phyloP scores from a whole-genome alignment of 371 early-diverging fungal genomes.

The Nematocida major region DNA sequence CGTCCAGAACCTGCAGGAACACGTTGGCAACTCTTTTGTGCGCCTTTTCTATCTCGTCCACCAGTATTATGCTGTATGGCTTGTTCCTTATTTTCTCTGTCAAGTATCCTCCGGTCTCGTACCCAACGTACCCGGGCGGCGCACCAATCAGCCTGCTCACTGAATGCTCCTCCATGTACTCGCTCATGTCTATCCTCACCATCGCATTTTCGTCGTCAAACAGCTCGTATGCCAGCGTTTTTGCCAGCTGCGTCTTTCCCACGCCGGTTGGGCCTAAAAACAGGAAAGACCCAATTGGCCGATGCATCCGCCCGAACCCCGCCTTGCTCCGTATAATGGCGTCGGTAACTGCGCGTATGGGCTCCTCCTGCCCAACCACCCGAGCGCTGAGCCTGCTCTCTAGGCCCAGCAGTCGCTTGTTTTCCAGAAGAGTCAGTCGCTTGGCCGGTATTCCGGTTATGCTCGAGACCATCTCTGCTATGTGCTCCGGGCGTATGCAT shows the following conservation, averaged over 20 bases:
- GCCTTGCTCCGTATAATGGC: conserved; percentile 74
- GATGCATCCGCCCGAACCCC: conserved; percentile 71
- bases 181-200: conserved; percentile 81
- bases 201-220: conserved; percentile 76
- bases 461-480: conserved; percentile 74
- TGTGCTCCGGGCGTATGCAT: conserved; percentile 74
- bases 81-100: conserved; percentile 79
- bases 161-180: conserved; percentile 76
- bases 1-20: conserved; percentile 76
- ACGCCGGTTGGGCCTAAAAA: conserved; percentile 85
- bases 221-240: conserved; percentile 75
- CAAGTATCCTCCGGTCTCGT: conserved; percentile 75
- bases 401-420: conserved; percentile 74
- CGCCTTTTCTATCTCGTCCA: conserved; percentile 86
- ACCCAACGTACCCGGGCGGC: conserved; percentile 78
- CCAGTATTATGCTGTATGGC: conserved; percentile 75
- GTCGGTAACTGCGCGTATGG: conserved; percentile 72
- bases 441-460: conserved; percentile 80
- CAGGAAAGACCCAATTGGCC: conserved; percentile 79
- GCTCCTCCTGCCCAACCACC: conserved; percentile 78
- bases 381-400: conserved; percentile 68
- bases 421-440: conserved; percentile 72
- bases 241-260: conserved; percentile 80
- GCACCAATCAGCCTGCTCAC: conserved; percentile 78
- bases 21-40: conserved; percentile 74